These are phyloP conservation scores for Barnettozyma botsteinii DNA, from an alignment of 805 yeast genomes.

Conservation along the genomic window DNA sequence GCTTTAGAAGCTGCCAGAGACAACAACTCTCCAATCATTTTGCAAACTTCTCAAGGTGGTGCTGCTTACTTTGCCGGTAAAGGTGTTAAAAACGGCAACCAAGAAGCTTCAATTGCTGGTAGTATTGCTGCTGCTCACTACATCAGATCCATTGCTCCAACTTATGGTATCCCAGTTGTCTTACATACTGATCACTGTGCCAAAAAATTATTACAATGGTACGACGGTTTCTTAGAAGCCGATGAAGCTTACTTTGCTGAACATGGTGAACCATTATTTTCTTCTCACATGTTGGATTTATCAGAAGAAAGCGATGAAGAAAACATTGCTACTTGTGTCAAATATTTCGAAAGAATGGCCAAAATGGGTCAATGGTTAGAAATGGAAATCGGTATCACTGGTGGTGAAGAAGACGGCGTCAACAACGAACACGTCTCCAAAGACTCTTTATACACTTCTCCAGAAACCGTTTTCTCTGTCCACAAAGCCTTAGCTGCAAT, in stretches of 20 bases:
- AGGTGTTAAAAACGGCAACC: constrained; percentile 93
- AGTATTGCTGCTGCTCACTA: constrained; percentile 96
- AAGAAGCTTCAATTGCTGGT: constrained; percentile 91
- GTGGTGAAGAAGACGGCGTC: constrained; percentile 99
- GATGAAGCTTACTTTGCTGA: constrained; percentile 86
- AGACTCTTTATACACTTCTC: constrained; percentile 85
- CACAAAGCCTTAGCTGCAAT: constrained; percentile 85
- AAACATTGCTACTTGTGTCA: constrained; percentile 90
- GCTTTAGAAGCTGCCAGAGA: constrained; percentile 98
- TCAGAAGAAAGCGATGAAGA: constrained; percentile 96
- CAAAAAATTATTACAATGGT: constrained; percentile 95
- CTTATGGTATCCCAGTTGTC: constrained; percentile 93
- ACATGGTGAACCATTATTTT: constrained; percentile 94
- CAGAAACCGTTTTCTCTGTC: constrained; percentile 91
- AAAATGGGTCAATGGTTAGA: constrained; percentile 96
- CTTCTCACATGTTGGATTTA: constrained; percentile 97
- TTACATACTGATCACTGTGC: constrained; percentile 99
- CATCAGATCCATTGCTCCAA: constrained; percentile 94
- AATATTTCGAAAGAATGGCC: constrained; percentile 91
- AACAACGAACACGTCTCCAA: constrained; percentile 92
- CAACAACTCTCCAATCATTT: constrained; percentile 87
- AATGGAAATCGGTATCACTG: constrained; percentile 99
- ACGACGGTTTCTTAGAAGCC: constrained; percentile 95
- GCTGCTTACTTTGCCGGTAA: constrained; percentile 99
- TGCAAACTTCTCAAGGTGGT: constrained; percentile 98